phyloP scores from a whole-genome alignment of 768 basidiomycete genomes.

The Amanita polypyramis region DNA sequence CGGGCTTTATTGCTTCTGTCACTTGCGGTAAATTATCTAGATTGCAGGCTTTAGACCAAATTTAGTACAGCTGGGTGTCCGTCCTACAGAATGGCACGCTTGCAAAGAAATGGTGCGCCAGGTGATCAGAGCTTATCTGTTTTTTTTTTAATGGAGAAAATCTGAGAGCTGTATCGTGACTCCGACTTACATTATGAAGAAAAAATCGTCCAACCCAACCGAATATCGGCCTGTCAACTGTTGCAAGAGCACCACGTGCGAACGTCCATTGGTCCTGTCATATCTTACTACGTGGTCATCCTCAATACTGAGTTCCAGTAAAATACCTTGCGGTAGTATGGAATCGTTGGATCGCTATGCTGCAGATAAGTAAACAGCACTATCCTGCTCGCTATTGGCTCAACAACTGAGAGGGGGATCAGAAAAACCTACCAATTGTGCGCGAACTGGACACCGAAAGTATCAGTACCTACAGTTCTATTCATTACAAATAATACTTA shows the following conservation, averaged over 20 bases:
- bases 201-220: conserved; percentile 50
- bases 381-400: conserved; percentile 28
- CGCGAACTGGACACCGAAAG: conserved; percentile 23
- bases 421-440: conserved; percentile 30
- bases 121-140: conserved; percentile 38
- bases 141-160: background rate
- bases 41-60: background rate
- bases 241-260: conserved; percentile 47
- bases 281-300: background rate
- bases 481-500: conserved; percentile 14
- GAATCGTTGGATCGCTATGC: conserved; percentile 48
- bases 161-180: background rate
- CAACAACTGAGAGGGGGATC: background rate
- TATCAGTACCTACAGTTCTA: background rate
- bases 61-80: conserved; percentile 3
- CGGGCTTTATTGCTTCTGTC: conserved; percentile 33
- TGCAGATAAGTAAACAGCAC: conserved; percentile 54
- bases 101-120: conserved; percentile 54
- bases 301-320: background rate
- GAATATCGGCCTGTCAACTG: conserved; percentile 48
- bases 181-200: conserved; percentile 35
- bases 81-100: conserved; percentile 48
- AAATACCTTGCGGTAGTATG: conserved; percentile 41
- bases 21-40: conserved; percentile 40
- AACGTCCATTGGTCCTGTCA: conserved; percentile 44